phyloP scores from a whole-genome alignment of 768 basidiomycete genomes.

The Saitozyma podzolica region DNA sequence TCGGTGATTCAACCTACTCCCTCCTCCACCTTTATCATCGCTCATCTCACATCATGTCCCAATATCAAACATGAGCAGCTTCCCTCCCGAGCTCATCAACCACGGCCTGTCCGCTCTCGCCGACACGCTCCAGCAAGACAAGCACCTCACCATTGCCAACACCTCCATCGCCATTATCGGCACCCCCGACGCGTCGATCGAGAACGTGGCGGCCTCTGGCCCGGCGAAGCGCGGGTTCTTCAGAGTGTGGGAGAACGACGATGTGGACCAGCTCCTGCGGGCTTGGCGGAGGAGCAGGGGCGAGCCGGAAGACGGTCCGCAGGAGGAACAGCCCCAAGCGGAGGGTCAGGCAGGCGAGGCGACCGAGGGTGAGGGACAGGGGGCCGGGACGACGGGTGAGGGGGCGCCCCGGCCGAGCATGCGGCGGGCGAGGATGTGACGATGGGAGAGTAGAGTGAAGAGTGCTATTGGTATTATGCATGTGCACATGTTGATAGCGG shows the following conservation, averaged over 20 bases:
- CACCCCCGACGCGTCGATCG: conserved; percentile 53
- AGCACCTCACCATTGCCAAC: conserved; percentile 87
- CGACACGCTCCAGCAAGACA: conserved; percentile 98
- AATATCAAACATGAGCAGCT: conserved; percentile 57
- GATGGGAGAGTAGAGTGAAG: conserved; percentile 23
- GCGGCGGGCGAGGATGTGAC: conserved; percentile 28
- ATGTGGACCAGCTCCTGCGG: conserved; percentile 70
- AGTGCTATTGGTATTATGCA: too few species aligned
- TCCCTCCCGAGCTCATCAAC: conserved; percentile 78
- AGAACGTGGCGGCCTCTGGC: conserved; percentile 60
- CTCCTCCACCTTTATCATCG: too few species aligned
- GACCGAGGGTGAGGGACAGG: conserved; percentile 8
- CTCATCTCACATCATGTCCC: background rate
- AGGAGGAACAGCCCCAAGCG: conserved; percentile 18
- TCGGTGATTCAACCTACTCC: too few species aligned
- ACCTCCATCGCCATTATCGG: conserved; percentile 94
- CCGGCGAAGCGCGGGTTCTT: conserved; percentile 64
- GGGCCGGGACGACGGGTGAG: conserved; percentile 33
- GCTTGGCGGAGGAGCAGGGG: conserved; percentile 65
- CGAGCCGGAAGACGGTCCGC: conserved; percentile 39
- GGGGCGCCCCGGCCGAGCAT: conserved; percentile 43
- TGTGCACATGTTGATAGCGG: too few species aligned
- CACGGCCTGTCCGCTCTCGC: conserved; percentile 93
- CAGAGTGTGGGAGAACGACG: conserved; percentile 83
- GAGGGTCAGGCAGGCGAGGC: conserved; percentile 19